Conservation (phyloP, 2,329 filamentous ascomycete genomes). For the Cytospora schulzeri region DNA sequence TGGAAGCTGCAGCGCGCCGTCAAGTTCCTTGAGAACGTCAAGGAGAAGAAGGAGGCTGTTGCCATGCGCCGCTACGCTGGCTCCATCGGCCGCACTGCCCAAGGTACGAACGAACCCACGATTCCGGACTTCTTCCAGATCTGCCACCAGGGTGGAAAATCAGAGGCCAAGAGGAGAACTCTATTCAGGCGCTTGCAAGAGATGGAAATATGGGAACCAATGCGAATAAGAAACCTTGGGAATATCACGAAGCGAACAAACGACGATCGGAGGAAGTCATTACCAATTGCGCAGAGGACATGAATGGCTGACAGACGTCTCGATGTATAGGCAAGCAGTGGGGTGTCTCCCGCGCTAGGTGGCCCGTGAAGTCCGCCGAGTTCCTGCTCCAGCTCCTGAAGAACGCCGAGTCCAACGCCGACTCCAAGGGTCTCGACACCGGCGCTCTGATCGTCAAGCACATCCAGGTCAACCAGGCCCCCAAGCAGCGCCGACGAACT, state of each 20-base stretch:
- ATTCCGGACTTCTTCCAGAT: neutral
- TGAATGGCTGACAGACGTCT: slow-evolving; percentile 5
- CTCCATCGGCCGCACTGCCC: slow-evolving; percentile 91
- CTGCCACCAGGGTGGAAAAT: neutral
- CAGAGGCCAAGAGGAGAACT: neutral
- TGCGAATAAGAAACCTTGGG: neutral
- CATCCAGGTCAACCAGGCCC: slow-evolving; percentile 99
- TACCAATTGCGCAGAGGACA: neutral
- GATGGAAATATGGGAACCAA: neutral
- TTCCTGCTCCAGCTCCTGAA: slow-evolving; percentile 96
- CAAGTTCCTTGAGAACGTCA: slow-evolving; percentile 97
- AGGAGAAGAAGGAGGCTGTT: slow-evolving; percentile 95
- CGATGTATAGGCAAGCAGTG: slow-evolving; percentile 84
- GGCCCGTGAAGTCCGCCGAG: slow-evolving; percentile 99
- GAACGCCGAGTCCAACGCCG: slow-evolving; percentile 96
- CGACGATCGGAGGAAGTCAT: neutral
- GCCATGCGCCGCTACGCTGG: slow-evolving; percentile 98
- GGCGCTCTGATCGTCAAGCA: slow-evolving; percentile 98
- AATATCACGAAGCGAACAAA: neutral
- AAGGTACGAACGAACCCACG: slow-evolving; percentile 73
- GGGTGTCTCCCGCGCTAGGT: slow-evolving; percentile 96
- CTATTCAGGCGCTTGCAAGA: neutral
- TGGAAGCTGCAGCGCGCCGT: slow-evolving; percentile 96
- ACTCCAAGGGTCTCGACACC: slow-evolving; percentile 96
- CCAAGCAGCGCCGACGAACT: slow-evolving; percentile 98